Percentiles rank a stretch among this genome's conserved stretches.
Evolutionary conservation across 139 green algal species (phyloP).

Genomic region (Yamagishiella unicocca): DNA sequence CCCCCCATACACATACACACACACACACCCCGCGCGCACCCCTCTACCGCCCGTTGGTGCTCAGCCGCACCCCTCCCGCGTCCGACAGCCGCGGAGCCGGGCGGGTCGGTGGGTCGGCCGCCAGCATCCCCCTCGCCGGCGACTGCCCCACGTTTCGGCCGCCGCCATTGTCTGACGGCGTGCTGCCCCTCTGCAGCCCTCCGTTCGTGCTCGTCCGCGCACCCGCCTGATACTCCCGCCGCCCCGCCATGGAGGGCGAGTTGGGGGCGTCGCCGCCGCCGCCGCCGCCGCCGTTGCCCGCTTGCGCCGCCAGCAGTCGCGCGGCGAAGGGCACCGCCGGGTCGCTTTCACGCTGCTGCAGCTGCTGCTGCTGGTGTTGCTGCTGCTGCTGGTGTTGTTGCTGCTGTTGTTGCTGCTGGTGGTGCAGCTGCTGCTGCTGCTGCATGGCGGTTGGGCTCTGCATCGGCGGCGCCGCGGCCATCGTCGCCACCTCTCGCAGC

Average conservation of each 20-base stretch:
- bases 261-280: background rate
- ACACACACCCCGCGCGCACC: too few relatives aligned
- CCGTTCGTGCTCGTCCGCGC: constrained; percentile 1
- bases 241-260: background rate
- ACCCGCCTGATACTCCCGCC: constrained; percentile 1
- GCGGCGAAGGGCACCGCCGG: constrained; percentile 25
- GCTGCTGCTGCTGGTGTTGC: background rate
- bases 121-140: constrained; percentile 33
- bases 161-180: background rate
- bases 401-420: background rate
- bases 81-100: constrained; percentile 14
- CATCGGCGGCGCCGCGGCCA: background rate
- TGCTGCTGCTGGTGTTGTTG: background rate
- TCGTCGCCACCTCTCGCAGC: background rate
- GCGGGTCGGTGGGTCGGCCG: constrained; percentile 15
- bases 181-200: background rate
- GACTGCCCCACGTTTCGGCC: background rate
- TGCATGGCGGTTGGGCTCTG: background rate
- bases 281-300: background rate
- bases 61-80: background rate
- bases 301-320: constrained; percentile 29
- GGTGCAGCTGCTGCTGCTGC: background rate
- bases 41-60: background rate
- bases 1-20: too few relatives aligned
- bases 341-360: constrained; percentile 5